Evolutionary conservation across 2,329 filamentous ascomycete genomes (phyloP).

Genomic region (Zasmidium angulare): DNA sequence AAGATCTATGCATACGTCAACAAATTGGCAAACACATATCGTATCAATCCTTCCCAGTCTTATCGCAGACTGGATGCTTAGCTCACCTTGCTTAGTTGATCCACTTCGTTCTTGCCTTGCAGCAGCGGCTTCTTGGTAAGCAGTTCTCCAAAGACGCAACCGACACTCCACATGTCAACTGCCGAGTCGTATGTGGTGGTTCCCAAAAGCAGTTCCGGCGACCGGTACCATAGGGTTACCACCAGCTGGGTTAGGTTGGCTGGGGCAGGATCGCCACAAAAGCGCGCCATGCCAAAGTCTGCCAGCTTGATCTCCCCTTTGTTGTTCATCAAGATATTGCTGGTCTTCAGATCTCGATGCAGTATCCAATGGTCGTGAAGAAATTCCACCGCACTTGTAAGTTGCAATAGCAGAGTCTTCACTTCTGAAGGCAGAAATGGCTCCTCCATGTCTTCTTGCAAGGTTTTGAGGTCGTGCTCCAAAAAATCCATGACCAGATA

Average conservation of each 20-base stretch:
- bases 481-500: conserved; percentile 96
- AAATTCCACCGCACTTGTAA: conserved; percentile 76
- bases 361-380: conserved; percentile 89
- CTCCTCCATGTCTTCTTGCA: conserved; percentile 91
- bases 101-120: conserved; percentile 88
- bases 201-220: conserved; percentile 86
- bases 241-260: conserved; percentile 85
- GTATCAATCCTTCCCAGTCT: conserved; percentile 31
- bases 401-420: conserved; percentile 84
- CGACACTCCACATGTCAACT: conserved; percentile 94
- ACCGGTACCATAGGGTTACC: conserved; percentile 95
- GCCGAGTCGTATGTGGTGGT: conserved; percentile 70
- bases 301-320: conserved; percentile 92
- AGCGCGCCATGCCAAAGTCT: conserved; percentile 96
- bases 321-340: conserved; percentile 92
- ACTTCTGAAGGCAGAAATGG: conserved; percentile 90
- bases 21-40: conserved; percentile 10
- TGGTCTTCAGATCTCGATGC: conserved; percentile 86
- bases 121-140: conserved; percentile 79
- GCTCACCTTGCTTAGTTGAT: conserved; percentile 70
- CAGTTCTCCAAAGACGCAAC: conserved; percentile 93
- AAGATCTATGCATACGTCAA: conserved; percentile 62
- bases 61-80: conserved; percentile 21
- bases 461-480: conserved; percentile 91
- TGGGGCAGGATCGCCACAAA: conserved; percentile 72